These are phyloP conservation scores for Heterobasidion irregulare DNA, from an alignment of 1,284 basidiomycete species.

Conservation along the genomic window DNA sequence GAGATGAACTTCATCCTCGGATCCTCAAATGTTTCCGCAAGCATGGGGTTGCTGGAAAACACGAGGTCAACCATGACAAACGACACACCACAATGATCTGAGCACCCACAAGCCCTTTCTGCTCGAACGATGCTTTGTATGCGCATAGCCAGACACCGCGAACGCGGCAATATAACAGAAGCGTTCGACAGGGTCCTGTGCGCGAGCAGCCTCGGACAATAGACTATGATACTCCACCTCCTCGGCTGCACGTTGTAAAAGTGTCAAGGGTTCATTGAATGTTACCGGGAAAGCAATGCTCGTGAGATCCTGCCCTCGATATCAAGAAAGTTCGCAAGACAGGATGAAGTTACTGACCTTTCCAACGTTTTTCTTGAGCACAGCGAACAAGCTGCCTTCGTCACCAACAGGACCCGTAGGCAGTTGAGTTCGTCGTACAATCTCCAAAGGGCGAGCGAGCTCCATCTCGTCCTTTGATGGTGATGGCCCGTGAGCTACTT, in stretches of 20 bases:
- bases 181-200: conserved; percentile 63
- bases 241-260: conserved; percentile 75
- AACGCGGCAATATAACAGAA: conserved; percentile 77
- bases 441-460: conserved; percentile 16
- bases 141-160: conserved; percentile 78
- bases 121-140: conserved; percentile 71
- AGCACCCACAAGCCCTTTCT: conserved; percentile 78
- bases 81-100: not conserved
- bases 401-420: conserved; percentile 66
- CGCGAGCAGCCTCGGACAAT: conserved; percentile 54
- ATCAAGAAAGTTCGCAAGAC: not conserved
- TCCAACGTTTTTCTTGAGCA: conserved; percentile 90
- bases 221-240: conserved; percentile 77
- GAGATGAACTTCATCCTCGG: conserved; percentile 72
- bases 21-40: conserved; percentile 86
- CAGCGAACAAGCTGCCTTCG: conserved; percentile 80
- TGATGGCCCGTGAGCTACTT: conserved; percentile 1
- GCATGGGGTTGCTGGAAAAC: conserved; percentile 70
- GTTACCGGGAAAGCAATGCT: conserved; percentile 80
- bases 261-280: conserved; percentile 83
- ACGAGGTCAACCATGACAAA: not conserved
- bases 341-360: conserved; percentile 36
- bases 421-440: conserved; percentile 53
- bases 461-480: conserved; percentile 1
- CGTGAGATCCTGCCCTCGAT: conserved; percentile 60